Conservation (phyloP, 768 basidiomycete species). For the Tulasnella sp. region DNA sequence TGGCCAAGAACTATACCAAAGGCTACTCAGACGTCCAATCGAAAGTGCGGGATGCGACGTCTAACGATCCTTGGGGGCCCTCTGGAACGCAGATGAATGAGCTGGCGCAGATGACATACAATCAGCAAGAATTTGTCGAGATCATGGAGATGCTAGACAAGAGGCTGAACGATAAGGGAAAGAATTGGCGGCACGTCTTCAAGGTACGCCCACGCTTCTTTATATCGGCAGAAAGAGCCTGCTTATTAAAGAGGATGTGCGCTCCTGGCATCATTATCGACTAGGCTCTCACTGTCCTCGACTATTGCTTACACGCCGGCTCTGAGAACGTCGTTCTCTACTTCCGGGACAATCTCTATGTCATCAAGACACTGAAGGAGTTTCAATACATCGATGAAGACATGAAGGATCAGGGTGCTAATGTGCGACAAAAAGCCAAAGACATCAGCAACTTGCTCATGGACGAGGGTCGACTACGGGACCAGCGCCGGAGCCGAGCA, state of each 20-base stretch:
- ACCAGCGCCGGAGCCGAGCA: constrained; percentile 74
- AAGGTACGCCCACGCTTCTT: constrained; percentile 47
- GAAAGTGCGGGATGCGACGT: constrained; percentile 92
- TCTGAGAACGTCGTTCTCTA: constrained; percentile 98
- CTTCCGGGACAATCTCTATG: constrained; percentile 93
- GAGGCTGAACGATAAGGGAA: constrained; percentile 95
- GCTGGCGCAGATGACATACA: constrained; percentile 91
- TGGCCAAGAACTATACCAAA: constrained; percentile 92
- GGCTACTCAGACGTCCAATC: constrained; percentile 88
- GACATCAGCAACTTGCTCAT: constrained; percentile 90
- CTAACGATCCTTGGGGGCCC: constrained; percentile 97
- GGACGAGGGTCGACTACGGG: constrained; percentile 75
- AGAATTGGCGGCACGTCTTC: constrained; percentile 99
- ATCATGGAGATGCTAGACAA: constrained; percentile 99
- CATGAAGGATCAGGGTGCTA: constrained; percentile 96
- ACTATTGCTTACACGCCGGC: constrained; percentile 92
- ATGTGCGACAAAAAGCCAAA: constrained; percentile 93
- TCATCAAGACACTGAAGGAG: constrained; percentile 98
- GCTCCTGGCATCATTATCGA: background rate
- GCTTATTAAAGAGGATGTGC: background rate
- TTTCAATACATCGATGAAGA: constrained; percentile 95
- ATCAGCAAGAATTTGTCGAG: constrained; percentile 97
- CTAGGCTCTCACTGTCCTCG: constrained; percentile 83
- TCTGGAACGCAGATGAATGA: constrained; percentile 99
- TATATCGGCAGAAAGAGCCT: background rate